These are phyloP conservation scores for Suillus bovinus DNA, from an alignment of 768 basidiomycete species.

Conservation along the genomic window DNA sequence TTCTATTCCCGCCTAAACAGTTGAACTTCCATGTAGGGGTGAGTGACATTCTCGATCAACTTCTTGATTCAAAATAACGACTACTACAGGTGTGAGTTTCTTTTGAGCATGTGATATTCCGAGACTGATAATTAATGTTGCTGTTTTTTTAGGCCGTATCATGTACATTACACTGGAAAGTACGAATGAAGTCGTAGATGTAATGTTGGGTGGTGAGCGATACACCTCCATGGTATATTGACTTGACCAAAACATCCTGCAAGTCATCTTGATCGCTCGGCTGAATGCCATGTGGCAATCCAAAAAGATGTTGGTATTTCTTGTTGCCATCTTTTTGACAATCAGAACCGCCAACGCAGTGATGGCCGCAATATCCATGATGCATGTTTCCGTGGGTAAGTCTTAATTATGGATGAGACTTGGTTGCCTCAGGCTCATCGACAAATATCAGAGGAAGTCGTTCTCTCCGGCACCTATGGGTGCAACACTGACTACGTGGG, in stretches of 20 bases:
- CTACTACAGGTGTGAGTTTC: not conserved
- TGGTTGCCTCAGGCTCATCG: not conserved
- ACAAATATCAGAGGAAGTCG: not conserved
- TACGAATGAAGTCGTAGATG: not conserved
- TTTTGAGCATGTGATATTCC: not conserved
- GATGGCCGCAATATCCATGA: not conserved
- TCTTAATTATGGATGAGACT: not conserved
- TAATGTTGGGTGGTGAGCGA: not conserved
- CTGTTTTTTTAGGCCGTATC: not conserved
- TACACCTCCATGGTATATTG: not conserved
- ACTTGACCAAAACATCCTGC: not conserved
- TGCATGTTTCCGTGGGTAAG: not conserved
- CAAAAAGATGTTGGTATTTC: not conserved
- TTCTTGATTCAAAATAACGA: not conserved
- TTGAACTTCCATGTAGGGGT: not conserved
- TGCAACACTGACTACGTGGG: not conserved
- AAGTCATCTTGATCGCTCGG: constrained; percentile 1
- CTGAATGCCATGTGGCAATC: not conserved
- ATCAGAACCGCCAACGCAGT: not conserved
- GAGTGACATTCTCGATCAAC: not conserved
- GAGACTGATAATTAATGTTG: not conserved
- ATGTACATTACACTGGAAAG: not conserved
- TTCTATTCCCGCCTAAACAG: not conserved
- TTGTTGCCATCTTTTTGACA: not conserved
- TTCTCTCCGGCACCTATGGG: not conserved